phyloP scores from a whole-genome alignment of 2,329 filamentous ascomycete species.

The Cladophialophora carrionii region DNA sequence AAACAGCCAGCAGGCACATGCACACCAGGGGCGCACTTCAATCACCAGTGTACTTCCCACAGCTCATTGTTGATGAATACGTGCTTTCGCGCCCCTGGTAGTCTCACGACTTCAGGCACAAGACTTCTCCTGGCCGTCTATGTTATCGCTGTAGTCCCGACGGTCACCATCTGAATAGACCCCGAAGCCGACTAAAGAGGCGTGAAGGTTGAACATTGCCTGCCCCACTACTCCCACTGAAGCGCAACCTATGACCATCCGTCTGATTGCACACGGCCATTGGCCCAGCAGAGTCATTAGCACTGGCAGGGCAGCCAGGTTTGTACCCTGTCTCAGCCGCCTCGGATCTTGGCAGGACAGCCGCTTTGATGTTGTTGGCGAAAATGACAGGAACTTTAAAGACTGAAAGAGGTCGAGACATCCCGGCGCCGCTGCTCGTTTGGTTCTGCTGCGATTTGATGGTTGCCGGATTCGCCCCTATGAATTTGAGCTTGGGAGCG shows the following conservation, averaged over 20 bases:
- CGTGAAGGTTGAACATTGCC: not conserved
- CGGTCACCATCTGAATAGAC: not conserved
- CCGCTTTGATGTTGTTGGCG: not conserved
- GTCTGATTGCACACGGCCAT: not conserved
- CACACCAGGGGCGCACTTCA: not conserved
- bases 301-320: too few relatives aligned
- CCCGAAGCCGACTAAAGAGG: not conserved
- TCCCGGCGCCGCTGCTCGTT: constrained; percentile 1
- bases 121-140: not conserved
- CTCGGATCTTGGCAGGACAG: not conserved
- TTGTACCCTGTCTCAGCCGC: not conserved
- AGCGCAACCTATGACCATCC: not conserved
- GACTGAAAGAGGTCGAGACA: not conserved
- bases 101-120: not conserved
- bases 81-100: not conserved
- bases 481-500: not conserved
- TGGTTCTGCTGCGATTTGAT: not conserved
- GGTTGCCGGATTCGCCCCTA: constrained; percentile 2
- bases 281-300: not conserved
- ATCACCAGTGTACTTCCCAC: not conserved
- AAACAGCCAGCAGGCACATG: not conserved
- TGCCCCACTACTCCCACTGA: not conserved
- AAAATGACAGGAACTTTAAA: constrained; percentile 3
- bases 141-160: not conserved
- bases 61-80: not conserved